Percentiles rank a stretch among this genome's conserved stretches.
Evolutionary conservation across 2,329 filamentous ascomycete genomes (phyloP).

Genomic region (Hypoxylon sp.): DNA sequence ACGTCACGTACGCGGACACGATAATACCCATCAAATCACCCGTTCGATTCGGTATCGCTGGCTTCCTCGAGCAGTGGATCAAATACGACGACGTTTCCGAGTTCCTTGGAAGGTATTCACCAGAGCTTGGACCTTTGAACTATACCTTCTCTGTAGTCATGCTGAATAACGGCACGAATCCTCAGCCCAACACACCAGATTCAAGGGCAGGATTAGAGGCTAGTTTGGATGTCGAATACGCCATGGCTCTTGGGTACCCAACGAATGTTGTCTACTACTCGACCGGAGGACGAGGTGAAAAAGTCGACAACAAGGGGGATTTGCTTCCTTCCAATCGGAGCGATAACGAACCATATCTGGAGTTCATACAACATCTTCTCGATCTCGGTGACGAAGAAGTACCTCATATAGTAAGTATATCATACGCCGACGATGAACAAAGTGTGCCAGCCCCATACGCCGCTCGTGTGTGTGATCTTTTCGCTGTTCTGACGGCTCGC

Average conservation of each 20-base stretch:
- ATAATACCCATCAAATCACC: slow-evolving; percentile 50
- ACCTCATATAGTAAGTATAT: slow-evolving; percentile 72
- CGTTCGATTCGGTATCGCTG: slow-evolving; percentile 62
- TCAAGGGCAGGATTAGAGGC: slow-evolving; percentile 61
- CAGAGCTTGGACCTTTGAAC: slow-evolving; percentile 55
- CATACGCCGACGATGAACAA: slow-evolving; percentile 76
- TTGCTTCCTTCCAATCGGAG: slow-evolving; percentile 59
- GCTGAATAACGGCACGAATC: slow-evolving; percentile 63
- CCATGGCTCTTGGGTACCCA: slow-evolving; percentile 62
- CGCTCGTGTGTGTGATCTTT: slow-evolving; percentile 70
- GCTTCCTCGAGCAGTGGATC: slow-evolving; percentile 65
- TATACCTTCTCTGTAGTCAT: slow-evolving; percentile 60
- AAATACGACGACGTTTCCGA: slow-evolving; percentile 60
- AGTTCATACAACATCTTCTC: slow-evolving; percentile 72
- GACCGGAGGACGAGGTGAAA: slow-evolving; percentile 61
- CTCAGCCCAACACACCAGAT: slow-evolving; percentile 53
- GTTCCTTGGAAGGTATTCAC: slow-evolving; percentile 58
- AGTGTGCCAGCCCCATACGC: slow-evolving; percentile 71
- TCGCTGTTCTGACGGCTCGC: slow-evolving; percentile 73
- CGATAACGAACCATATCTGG: slow-evolving; percentile 76
- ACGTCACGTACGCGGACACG: slow-evolving; percentile 57
- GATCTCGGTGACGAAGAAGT: slow-evolving; percentile 65
- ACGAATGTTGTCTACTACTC: slow-evolving; percentile 62
- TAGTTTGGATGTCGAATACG: slow-evolving; percentile 65
- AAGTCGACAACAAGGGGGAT: slow-evolving; percentile 59